Evolutionary conservation across 2,329 filamentous ascomycete species (phyloP), one percentile per base, ranked within the genome.

Genomic region (Leptographium flavum): DNA sequence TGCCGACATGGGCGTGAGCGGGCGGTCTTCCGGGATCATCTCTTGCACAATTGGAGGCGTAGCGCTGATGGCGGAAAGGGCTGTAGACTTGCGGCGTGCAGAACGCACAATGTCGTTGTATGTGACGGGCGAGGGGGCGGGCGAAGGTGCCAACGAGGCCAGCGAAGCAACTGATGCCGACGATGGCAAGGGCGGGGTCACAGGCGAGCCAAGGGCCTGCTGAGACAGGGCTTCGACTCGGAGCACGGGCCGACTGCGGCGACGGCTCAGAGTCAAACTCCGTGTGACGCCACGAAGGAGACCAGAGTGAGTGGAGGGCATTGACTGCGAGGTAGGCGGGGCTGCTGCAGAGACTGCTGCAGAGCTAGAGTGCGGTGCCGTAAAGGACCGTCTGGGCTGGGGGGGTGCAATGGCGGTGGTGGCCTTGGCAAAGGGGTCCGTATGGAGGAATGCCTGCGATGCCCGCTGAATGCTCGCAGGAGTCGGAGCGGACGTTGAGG

Each of bases 221-320:
- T 30, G 42, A 14, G 32, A 9, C 25, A 25, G 10, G 23, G 19
- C 27, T 14, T 45, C 44, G 22, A 49, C 48, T 11, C 60, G 64
- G 49, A 77, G 61, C 22, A 63, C 61, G 8, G 70, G 69, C 45
- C 65, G 65, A 61, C 73, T 77, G 50, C 70, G 66, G 65, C 74
- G 75, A 55, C 68, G 66, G 41, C 69, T 68, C 27, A 78, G 60
- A 52, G 66, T 74, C 37, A 77, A 59, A 3, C 72, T 73, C 53
- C 70, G 67, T 13, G 62, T 59, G 14, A 68, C 58, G 27, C 63
- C 62, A 55, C 68, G 72, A 49, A 76, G 65, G 45, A 76, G 61
- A 67, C 57, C 58, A 67, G 21, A 68, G 65, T 4, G 63, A 22
- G n/a, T 14, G 15, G 35, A 32, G 17, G 28, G 10, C 30, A 30